Conservation (phyloP, 305 asterid species). For the Ilex paraguariensis region DNA sequence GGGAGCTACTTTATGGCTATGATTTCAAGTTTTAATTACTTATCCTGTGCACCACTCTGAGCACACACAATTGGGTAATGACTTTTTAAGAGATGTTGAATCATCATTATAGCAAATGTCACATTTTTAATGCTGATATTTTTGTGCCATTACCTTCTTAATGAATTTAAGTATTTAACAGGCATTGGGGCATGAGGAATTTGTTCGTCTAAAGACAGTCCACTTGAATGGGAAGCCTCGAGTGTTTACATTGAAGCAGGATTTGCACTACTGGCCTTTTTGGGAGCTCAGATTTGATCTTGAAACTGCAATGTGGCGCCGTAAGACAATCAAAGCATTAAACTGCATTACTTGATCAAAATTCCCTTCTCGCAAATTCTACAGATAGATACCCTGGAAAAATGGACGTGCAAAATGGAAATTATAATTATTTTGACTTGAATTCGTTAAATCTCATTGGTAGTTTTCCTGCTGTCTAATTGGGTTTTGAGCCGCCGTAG, state of each 20-base stretch:
- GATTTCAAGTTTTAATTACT: background rate
- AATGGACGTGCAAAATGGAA: too few relatives aligned
- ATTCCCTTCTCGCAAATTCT: background rate
- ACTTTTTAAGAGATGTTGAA: too few relatives aligned
- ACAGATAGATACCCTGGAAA: too few relatives aligned
- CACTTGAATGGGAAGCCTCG: conserved; percentile 96
- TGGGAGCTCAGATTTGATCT: conserved; percentile 95
- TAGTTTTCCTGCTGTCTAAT: too few relatives aligned
- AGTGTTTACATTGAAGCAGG: conserved; percentile 90
- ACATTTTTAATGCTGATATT: background rate
- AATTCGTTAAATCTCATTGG: too few relatives aligned
- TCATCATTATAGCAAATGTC: background rate
- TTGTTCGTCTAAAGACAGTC: conserved; percentile 76
- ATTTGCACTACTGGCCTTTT: conserved; percentile 97
- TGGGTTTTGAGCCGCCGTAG: too few relatives aligned
- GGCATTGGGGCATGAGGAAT: conserved; percentile 86
- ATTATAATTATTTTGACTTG: too few relatives aligned
- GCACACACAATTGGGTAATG: background rate
- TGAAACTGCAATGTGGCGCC: conserved; percentile 76
- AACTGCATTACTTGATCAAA: conserved; percentile 28
- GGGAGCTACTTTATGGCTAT: too few relatives aligned
- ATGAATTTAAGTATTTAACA: conserved; percentile 13
- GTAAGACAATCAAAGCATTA: conserved; percentile 63
- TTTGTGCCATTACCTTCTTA: background rate
- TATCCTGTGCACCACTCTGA: background rate